phyloP scores from a whole-genome alignment of 768 basidiomycete species.

The Trametes cinnabarina region DNA sequence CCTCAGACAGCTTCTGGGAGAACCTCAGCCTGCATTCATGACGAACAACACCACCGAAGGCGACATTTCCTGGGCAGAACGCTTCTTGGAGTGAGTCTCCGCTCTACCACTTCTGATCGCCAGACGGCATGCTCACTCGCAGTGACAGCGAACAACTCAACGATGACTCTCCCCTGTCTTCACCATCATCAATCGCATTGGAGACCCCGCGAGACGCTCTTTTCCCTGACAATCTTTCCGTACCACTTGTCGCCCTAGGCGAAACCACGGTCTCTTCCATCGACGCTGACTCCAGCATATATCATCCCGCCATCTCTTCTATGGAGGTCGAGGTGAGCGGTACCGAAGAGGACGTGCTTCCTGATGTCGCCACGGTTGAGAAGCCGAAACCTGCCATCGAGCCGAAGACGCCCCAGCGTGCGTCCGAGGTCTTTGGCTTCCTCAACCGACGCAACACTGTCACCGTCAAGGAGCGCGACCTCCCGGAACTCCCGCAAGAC shows the following conservation, averaged over 20 bases:
- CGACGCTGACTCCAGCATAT: slow-evolving; percentile 34
- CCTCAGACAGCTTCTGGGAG: slow-evolving; percentile 68
- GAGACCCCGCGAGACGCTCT: slow-evolving; percentile 49
- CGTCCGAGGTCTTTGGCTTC: slow-evolving; percentile 76
- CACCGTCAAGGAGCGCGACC: slow-evolving; percentile 38
- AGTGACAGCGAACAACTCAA: slow-evolving; percentile 26
- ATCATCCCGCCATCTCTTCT: slow-evolving; percentile 59
- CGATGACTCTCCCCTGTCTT: slow-evolving; percentile 35
- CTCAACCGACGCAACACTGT: slow-evolving; percentile 46
- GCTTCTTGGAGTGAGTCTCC: slow-evolving; percentile 56
- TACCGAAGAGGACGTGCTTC: slow-evolving; percentile 27
- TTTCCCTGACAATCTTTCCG: slow-evolving; percentile 33
- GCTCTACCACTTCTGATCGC: too few relatives aligned
- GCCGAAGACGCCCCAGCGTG: slow-evolving; percentile 58
- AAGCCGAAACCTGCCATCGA: slow-evolving; percentile 17
- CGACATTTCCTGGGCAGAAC: slow-evolving; percentile 85
- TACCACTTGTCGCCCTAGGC: slow-evolving; percentile 13
- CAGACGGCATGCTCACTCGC: too few relatives aligned
- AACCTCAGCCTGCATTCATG: slow-evolving; percentile 33
- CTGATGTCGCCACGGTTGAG: slow-evolving; percentile 26
- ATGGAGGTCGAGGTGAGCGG: slow-evolving; percentile 73
- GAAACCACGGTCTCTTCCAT: slow-evolving; percentile 45
- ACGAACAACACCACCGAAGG: slow-evolving; percentile 49
- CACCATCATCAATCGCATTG: slow-evolving; percentile 49
- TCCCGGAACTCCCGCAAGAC: slow-evolving; percentile 36